Evolutionary conservation across 208 protist genomes (phyloP).

Genomic region (Crithidia acanthocephali): DNA sequence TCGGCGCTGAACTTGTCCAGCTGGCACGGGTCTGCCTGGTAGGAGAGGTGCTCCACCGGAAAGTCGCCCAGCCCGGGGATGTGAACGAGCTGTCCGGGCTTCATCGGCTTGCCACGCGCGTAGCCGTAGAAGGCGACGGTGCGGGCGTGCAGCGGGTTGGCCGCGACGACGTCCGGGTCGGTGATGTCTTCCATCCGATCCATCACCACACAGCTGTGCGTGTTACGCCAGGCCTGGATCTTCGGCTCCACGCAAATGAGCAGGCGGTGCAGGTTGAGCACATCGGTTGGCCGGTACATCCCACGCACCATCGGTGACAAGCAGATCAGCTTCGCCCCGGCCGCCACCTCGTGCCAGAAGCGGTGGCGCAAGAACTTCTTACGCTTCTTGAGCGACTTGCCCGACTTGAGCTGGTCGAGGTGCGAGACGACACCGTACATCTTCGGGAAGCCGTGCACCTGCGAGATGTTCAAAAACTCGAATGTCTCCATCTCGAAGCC

Average conservation of each 20-base stretch:
- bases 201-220: constrained; percentile 97
- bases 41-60: constrained; percentile 82
- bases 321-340: constrained; percentile 98
- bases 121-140: constrained; percentile 98
- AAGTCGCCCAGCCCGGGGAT: constrained; percentile 98
- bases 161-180: constrained; percentile 83
- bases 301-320: constrained; percentile 96
- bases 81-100: constrained; percentile 93
- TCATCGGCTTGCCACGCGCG: constrained; percentile 96
- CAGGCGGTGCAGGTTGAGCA: constrained; percentile 97
- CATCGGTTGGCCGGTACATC: constrained; percentile 97
- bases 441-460: constrained; percentile 98
- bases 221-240: constrained; percentile 97
- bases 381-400: constrained; percentile 95
- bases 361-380: constrained; percentile 98
- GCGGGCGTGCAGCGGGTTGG: constrained; percentile 75
- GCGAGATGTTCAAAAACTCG: constrained; percentile 99
- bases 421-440: constrained; percentile 99
- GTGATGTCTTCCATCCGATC: constrained; percentile 99
- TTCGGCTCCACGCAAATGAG: constrained; percentile 97
- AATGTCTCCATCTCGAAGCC: constrained; percentile 99
- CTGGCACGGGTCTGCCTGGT: constrained; percentile 97
- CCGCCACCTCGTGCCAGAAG: constrained; percentile 94
- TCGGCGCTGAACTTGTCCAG: constrained; percentile 48
- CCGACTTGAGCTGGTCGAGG: constrained; percentile 97